Evolutionary conservation across 495 filamentous ascomycete genomes (phyloP).

Genomic region (Aspergillus cristatus): DNA sequence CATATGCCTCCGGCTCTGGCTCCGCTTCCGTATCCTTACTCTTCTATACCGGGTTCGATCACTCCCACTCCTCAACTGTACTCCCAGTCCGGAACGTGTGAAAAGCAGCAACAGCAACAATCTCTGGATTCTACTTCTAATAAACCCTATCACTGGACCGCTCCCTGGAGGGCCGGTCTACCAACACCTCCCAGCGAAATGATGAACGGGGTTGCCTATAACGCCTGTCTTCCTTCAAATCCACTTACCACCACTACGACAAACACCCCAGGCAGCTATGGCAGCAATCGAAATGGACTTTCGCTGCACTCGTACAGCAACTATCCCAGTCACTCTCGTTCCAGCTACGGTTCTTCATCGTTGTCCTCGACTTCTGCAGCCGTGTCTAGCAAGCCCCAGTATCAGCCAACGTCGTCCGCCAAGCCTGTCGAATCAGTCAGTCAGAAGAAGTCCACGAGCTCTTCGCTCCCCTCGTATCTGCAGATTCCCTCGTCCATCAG

Average conservation of each 20-base stretch:
- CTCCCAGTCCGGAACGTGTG: slow-evolving; percentile 11
- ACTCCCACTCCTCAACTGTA: slow-evolving; percentile 17
- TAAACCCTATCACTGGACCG: slow-evolving; percentile 21
- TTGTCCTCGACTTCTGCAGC: slow-evolving; percentile 16
- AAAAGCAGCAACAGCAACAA: slow-evolving; percentile 3
- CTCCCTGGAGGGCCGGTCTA: slow-evolving; percentile 39
- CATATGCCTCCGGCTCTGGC: slow-evolving; percentile 27
- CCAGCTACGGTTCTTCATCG: slow-evolving; percentile 18
- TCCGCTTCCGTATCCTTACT: slow-evolving; percentile 19
- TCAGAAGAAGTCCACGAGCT: slow-evolving; percentile 26
- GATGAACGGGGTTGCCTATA: slow-evolving; percentile 34
- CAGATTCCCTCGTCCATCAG: slow-evolving; percentile 68
- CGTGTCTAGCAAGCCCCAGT: too few relatives aligned
- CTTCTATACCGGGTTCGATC: slow-evolving; percentile 18
- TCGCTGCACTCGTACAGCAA: slow-evolving; percentile 21
- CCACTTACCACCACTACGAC: too few relatives aligned
- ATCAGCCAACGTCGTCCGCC: slow-evolving; percentile 12
- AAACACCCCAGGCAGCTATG: slow-evolving; percentile 12
- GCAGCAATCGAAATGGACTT: slow-evolving; percentile 21
- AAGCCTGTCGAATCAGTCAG: slow-evolving; percentile 16
- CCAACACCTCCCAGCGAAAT: slow-evolving; percentile 44
- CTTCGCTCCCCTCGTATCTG: slow-evolving; percentile 50
- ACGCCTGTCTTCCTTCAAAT: slow-evolving; percentile 23
- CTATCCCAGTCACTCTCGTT: slow-evolving; percentile 14
- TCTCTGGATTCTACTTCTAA: slow-evolving; percentile 7